Conservation (phyloP, 371 early-diverging fungal species). For the Umbelopsis sp. region DNA sequence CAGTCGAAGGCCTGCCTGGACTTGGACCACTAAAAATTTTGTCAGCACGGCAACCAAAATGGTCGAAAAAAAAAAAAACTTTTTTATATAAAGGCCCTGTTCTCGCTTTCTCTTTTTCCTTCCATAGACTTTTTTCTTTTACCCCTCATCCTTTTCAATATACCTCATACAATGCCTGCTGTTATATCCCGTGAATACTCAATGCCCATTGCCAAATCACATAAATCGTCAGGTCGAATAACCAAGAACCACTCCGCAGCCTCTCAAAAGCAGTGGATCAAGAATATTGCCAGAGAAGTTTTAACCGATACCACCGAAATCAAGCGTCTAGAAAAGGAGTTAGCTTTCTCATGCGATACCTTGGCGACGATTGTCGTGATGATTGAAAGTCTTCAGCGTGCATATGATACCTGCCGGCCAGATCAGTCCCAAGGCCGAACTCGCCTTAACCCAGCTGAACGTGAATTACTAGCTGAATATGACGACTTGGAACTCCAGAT, state of each 20-base stretch:
- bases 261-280: slow-evolving; percentile 10
- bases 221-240: slow-evolving; percentile 25
- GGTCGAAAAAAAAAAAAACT: neutral
- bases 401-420: slow-evolving; percentile 35
- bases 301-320: slow-evolving; percentile 22
- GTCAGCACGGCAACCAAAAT: neutral
- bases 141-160: neutral
- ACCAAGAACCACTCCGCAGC: slow-evolving; percentile 18
- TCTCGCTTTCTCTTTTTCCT: neutral
- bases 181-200: neutral
- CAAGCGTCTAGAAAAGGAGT: slow-evolving; percentile 36
- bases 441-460: slow-evolving; percentile 47
- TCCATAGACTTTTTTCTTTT: slow-evolving; percentile 7
- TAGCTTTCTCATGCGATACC: slow-evolving; percentile 41
- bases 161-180: slow-evolving; percentile 21
- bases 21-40: neutral
- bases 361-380: slow-evolving; percentile 47
- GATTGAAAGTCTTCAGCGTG: slow-evolving; percentile 43
- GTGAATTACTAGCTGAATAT: slow-evolving; percentile 50
- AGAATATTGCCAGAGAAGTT: neutral
- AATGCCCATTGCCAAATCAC: slow-evolving; percentile 18
- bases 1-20: neutral
- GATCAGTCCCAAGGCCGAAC: slow-evolving; percentile 33
- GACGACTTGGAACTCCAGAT: slow-evolving; percentile 50
- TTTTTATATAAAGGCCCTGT: slow-evolving; percentile 1